phyloP scores from a whole-genome alignment of 129 eudicot genomes.

The Arctium minus region DNA sequence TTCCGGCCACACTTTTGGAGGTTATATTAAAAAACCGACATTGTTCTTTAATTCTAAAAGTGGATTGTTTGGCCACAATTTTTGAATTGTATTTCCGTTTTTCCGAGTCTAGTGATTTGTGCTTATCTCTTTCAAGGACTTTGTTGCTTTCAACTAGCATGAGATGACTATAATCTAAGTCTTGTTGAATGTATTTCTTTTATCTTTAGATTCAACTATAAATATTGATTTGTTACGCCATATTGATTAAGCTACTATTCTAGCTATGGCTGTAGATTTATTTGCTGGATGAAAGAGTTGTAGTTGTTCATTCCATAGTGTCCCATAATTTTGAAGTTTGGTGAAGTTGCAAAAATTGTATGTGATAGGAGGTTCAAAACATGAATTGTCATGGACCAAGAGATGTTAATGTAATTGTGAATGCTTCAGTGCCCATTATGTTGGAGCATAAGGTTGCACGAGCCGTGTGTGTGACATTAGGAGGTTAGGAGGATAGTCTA shows the following conservation, averaged over 20 bases:
- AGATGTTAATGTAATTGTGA: background rate
- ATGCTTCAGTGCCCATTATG: too few relatives aligned
- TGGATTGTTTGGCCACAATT: background rate
- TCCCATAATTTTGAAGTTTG: background rate
- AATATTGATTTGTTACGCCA: background rate
- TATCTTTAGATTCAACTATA: background rate
- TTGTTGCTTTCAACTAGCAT: background rate
- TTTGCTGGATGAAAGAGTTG: background rate
- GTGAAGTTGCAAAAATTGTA: background rate
- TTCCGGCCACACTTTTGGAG: background rate
- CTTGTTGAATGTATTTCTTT: background rate
- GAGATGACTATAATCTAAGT: background rate
- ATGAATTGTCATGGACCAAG: background rate
- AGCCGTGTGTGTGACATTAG: too few relatives aligned
- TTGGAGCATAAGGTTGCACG: too few relatives aligned
- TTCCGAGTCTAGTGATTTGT: background rate
- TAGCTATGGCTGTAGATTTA: background rate
- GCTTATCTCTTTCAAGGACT: background rate
- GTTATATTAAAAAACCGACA: background rate
- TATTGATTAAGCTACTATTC: background rate
- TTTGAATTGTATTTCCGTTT: background rate
- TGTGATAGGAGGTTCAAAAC: background rate
- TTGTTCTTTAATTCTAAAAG: background rate
- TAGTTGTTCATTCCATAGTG: background rate
- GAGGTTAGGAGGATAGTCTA: too few relatives aligned